These are phyloP conservation scores for Dipodascus albidus DNA, from an alignment of 805 yeast species.

Conservation along the genomic window DNA sequence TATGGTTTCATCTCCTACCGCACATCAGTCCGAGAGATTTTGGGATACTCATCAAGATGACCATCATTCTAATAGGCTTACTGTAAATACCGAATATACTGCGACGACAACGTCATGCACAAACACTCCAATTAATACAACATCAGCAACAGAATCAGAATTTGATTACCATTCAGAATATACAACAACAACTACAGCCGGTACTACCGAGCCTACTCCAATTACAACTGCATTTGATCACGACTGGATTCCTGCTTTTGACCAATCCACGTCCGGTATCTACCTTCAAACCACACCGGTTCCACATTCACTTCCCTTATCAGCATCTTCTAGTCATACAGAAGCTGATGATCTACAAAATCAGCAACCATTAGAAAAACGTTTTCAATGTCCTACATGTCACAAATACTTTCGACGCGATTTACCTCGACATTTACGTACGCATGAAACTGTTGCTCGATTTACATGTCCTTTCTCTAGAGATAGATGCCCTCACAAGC, in stretches of 20 bases:
- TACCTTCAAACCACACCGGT: neutral
- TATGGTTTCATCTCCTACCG: neutral
- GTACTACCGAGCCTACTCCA: neutral
- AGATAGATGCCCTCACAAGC: conserved; percentile 42
- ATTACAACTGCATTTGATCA: neutral
- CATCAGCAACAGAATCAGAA: neutral
- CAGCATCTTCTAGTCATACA: neutral
- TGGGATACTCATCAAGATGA: neutral
- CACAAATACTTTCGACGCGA: conserved; percentile 46
- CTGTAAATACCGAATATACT: neutral
- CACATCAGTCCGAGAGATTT: neutral
- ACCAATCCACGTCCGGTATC: neutral
- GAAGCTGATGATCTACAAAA: neutral
- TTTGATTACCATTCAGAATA: conserved; percentile 1
- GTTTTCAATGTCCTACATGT: conserved; percentile 38
- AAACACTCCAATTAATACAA: neutral
- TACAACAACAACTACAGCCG: neutral
- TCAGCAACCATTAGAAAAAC: conserved; percentile 3
- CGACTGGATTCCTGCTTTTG: conserved; percentile 1
- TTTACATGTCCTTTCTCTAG: conserved; percentile 49
- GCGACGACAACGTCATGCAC: neutral
- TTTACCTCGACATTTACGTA: conserved; percentile 50
- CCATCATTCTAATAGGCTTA: neutral
- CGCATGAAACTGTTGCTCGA: conserved; percentile 45
- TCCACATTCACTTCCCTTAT: neutral